Evolutionary conservation across 352 stramenopile genomes (phyloP).

Genomic region (Phytophthora macrochlamydospora): DNA sequence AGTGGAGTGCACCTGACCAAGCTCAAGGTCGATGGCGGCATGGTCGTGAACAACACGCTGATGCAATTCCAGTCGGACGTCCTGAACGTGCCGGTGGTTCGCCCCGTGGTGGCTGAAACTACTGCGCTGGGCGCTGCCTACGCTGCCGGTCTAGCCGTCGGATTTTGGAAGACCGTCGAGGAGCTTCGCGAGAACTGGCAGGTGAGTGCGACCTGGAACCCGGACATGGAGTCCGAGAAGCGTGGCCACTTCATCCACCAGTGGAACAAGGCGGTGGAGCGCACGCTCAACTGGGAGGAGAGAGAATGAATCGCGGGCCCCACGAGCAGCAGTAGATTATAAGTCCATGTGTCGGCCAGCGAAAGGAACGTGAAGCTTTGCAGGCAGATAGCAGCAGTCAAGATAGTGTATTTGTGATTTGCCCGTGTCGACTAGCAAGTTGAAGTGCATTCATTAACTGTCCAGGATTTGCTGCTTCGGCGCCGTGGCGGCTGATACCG

Average conservation of each 20-base stretch:
- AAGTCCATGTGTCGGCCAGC: not conserved
- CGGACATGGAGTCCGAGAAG: constrained; percentile 67
- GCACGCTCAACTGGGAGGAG: constrained; percentile 87
- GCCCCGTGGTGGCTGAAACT: constrained; percentile 96
- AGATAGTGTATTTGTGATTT: constrained; percentile 14
- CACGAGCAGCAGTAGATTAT: constrained; percentile 31
- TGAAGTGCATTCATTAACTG: constrained; percentile 10
- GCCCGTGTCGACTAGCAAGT: constrained; percentile 6
- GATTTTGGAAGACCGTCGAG: constrained; percentile 93
- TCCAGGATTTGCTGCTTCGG: not conserved
- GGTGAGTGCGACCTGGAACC: constrained; percentile 72
- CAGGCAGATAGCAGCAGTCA: constrained; percentile 4
- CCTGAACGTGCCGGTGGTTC: constrained; percentile 92
- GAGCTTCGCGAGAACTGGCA: constrained; percentile 88
- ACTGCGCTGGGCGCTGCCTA: constrained; percentile 98
- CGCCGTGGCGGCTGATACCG: constrained; percentile 29
- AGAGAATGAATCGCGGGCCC: constrained; percentile 29
- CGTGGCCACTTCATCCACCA: constrained; percentile 66
- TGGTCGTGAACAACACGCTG: constrained; percentile 96
- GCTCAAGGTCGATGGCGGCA: constrained; percentile 97
- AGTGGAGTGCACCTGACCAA: constrained; percentile 89
- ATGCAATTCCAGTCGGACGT: constrained; percentile 99
- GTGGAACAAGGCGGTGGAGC: constrained; percentile 86
- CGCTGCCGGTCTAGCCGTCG: constrained; percentile 96
- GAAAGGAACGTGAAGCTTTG: constrained; percentile 12